Base-by-base conservation (phyloP, 176 grass and related monocot species). In the Eragrostis curvula region DNA sequence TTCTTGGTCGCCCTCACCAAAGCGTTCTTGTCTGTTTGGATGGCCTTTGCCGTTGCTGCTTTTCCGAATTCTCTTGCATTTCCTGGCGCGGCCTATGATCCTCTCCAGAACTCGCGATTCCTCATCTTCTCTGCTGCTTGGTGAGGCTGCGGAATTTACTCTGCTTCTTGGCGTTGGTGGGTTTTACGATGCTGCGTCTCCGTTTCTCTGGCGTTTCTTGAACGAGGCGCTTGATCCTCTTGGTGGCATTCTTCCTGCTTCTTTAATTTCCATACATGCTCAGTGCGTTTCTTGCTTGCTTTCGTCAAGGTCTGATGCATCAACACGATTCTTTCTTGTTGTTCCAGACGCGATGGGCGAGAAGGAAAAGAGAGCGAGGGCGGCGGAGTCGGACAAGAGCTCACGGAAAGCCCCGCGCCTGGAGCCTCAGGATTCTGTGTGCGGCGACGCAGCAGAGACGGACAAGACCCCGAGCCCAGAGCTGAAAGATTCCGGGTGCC, bases 341-440 rank as follows among this genome's bases (percentile, higher is more conserved):
- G 8, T 62, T 71, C 67, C 62, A 56, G 51, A 36, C 80, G 78
- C 50, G 82, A 92, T 88, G 86, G 86, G 70, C 39, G 74, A 80
- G 27, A 30, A 29, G 8, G 74, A 63, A 66, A 79, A 84, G 83
- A 30, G 57, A 32, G 45, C 47, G 66, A 40, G 53, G 65, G 20
- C 63, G 55, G 84, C 43, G 15, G 32, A 21, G 64, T 10, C 7
- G 13, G 36, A 67, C 64, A 13, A 41, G 20, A 68, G 36, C 10
- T 11, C 17, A 41, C 8, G 40, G 9, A 43, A 68, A 68, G 39
- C 66, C 39, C 9, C 10, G 40, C 20, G 40, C 66, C 66, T 68
- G 66, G 5, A 68, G 6, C 40, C 40, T 41, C 18, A 20, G 9
- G 16, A 21, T 67, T 42, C 65, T n/a, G 36, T 40, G 15, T 0